phyloP scores from a whole-genome alignment of 305 asterid genomes.

The Rubia tinctorum region DNA sequence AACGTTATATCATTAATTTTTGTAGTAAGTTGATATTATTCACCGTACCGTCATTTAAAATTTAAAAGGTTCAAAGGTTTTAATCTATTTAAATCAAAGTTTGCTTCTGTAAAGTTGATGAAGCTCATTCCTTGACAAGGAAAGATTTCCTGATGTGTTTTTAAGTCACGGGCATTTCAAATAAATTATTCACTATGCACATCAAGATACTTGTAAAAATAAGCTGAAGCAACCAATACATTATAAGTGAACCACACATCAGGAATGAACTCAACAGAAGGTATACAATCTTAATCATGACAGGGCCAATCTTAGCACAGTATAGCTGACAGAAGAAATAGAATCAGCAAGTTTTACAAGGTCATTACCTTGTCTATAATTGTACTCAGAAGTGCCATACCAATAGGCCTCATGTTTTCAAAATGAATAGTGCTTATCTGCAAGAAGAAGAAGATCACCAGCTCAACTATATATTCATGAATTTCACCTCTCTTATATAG shows the following conservation, averaged over 20 bases:
- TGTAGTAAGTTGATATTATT: not conserved
- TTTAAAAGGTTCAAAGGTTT: not conserved
- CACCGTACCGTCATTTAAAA: not conserved
- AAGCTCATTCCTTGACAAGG: not conserved
- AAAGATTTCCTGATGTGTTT: not conserved
- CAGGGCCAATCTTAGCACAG: not conserved
- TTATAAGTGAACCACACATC: not conserved
- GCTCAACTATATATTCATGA: constrained; percentile 10
- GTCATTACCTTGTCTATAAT: constrained; percentile 86
- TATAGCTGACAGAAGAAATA: not conserved
- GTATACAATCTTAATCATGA: not conserved
- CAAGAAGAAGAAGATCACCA: constrained; percentile 20
- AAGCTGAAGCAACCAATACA: not conserved
- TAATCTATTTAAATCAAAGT: not conserved
- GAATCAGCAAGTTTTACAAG: not conserved
- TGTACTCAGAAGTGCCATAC: constrained; percentile 80
- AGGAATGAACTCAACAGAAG: not conserved
- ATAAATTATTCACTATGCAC: not conserved
- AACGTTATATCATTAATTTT: not conserved
- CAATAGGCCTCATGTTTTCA: constrained; percentile 90
- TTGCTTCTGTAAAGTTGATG: not conserved
- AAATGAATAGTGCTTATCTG: constrained; percentile 99
- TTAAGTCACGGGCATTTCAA: not conserved
- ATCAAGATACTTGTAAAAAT: not conserved
- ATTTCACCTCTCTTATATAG: constrained; percentile 7